phyloP scores from a whole-genome alignment of 495 filamentous ascomycete genomes.

The Aspergillus panamensis region DNA sequence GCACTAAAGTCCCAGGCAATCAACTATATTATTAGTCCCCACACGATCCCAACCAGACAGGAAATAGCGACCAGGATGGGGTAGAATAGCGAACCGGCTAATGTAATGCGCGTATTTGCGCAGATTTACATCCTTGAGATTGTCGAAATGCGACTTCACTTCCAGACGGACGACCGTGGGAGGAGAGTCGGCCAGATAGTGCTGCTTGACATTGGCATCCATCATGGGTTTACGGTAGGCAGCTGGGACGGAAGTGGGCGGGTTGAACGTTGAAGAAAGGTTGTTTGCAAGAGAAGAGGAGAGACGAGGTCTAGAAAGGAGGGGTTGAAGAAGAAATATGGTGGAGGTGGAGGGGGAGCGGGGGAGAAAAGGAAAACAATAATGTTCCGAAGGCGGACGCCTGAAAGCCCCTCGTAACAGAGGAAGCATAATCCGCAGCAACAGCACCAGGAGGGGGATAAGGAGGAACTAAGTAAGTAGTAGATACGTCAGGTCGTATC shows the following conservation, averaged over 20 bases:
- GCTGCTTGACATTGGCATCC: constrained; percentile 46
- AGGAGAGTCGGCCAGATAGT: constrained; percentile 87
- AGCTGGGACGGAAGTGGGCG: constrained; percentile 14
- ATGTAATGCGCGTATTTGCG: constrained; percentile 86
- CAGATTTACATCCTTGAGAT: constrained; percentile 67
- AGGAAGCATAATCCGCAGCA: constrained; percentile 14
- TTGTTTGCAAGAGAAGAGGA: constrained; percentile 17
- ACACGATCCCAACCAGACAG: not conserved
- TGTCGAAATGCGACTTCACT: constrained; percentile 86
- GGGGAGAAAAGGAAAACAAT: constrained; percentile 21
- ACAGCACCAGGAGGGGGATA: too few species aligned
- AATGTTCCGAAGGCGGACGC: constrained; percentile 26
- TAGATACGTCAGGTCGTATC: constrained; percentile 10
- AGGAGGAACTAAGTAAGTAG: constrained; percentile 18
- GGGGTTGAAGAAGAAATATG: constrained; percentile 22
- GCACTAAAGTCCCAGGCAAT: constrained; percentile 50
- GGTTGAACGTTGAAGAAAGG: constrained; percentile 18
- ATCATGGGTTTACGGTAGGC: constrained; percentile 24
- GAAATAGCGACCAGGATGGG: not conserved
- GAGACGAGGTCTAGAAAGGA: constrained; percentile 5
- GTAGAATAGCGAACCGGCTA: constrained; percentile 57
- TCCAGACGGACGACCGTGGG: constrained; percentile 80
- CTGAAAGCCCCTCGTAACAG: constrained; percentile 31
- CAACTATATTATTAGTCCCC: not conserved
- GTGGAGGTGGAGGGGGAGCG: constrained; percentile 21